Conservation (phyloP, 495 filamentous ascomycete genomes). For the Penicillium flavigenum region DNA sequence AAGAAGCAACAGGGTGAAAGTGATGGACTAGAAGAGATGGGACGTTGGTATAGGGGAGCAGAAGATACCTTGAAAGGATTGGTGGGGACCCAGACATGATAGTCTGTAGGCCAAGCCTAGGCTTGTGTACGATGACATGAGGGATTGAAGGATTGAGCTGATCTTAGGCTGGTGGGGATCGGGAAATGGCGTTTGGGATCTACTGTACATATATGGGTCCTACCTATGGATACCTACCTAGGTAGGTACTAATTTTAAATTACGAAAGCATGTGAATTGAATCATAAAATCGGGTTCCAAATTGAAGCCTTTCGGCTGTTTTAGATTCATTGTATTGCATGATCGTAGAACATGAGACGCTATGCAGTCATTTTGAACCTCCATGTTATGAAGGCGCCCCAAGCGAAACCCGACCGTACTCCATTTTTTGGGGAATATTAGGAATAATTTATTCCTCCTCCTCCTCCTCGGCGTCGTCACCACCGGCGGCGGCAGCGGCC, state of each 20-base stretch:
- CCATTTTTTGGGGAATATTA: conserved; percentile 30
- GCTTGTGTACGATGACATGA: conserved; percentile 18
- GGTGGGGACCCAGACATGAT: conserved; percentile 50
- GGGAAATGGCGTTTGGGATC: conserved; percentile 28
- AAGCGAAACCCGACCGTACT: conserved; percentile 48
- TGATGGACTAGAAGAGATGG: conserved; percentile 80
- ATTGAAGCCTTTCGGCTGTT: conserved; percentile 40
- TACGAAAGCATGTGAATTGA: conserved; percentile 4
- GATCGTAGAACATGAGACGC: conserved; percentile 49
- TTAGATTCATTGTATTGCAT: conserved; percentile 46
- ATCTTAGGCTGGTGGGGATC: conserved; percentile 9
- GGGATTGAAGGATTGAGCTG: conserved; percentile 24
- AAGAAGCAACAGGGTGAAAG: conserved; percentile 72
- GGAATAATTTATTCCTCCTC: conserved; percentile 69
- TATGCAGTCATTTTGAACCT: conserved; percentile 46
- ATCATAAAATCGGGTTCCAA: conserved; percentile 31
- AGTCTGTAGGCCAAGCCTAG: neutral
- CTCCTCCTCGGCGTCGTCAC: conserved; percentile 80
- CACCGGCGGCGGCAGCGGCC: conserved; percentile 90
- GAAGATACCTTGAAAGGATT: conserved; percentile 67
- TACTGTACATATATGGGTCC: conserved; percentile 17
- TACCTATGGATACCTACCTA: neutral
- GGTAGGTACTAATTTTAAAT: neutral
- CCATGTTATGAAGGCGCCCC: conserved; percentile 37
- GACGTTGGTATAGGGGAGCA: conserved; percentile 75